These are phyloP conservation scores for Mycena sp. DNA, from an alignment of 1,284 basidiomycete genomes.

Conservation along the genomic window DNA sequence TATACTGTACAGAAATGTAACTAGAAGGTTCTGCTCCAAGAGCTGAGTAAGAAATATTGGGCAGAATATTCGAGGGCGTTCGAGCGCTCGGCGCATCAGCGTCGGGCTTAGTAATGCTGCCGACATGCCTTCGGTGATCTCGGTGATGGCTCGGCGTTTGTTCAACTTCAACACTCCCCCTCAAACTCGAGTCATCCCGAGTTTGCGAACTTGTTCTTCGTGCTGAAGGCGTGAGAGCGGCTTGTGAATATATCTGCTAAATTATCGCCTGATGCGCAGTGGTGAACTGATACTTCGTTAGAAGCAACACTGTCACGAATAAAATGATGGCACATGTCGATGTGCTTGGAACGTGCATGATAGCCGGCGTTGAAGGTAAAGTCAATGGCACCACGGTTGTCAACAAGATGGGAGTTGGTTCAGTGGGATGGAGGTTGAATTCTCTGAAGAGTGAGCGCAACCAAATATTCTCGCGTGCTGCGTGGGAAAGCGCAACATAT, in stretches of 20 bases:
- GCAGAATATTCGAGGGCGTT: no score
- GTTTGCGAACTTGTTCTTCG: constrained; percentile 18
- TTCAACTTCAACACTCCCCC: constrained; percentile 32
- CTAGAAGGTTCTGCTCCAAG: no score
- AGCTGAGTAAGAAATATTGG: no score
- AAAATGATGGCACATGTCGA: constrained; percentile 43
- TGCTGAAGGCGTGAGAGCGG: constrained; percentile 13
- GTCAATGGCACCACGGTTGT: constrained; percentile 42
- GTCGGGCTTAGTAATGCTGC: no score
- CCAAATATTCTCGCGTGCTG: constrained; percentile 15
- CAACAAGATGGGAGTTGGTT: constrained; percentile 24
- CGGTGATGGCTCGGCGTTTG: no score
- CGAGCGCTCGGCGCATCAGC: no score
- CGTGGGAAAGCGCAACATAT: constrained; percentile 14
- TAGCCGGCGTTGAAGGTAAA: constrained; percentile 34
- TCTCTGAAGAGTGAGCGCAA: constrained; percentile 10
- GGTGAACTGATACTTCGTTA: constrained; percentile 16
- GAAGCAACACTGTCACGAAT: constrained; percentile 36
- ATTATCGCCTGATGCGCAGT: constrained; percentile 28
- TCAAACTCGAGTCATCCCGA: constrained; percentile 27
- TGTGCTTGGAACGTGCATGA: constrained; percentile 42
- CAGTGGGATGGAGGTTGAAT: not conserved
- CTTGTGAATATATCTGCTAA: constrained; percentile 31
- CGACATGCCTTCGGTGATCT: no score
- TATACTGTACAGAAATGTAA: no score